These are phyloP conservation scores for Podila horticola DNA, from an alignment of 192 early-diverging fungal species.

Conservation along the genomic window DNA sequence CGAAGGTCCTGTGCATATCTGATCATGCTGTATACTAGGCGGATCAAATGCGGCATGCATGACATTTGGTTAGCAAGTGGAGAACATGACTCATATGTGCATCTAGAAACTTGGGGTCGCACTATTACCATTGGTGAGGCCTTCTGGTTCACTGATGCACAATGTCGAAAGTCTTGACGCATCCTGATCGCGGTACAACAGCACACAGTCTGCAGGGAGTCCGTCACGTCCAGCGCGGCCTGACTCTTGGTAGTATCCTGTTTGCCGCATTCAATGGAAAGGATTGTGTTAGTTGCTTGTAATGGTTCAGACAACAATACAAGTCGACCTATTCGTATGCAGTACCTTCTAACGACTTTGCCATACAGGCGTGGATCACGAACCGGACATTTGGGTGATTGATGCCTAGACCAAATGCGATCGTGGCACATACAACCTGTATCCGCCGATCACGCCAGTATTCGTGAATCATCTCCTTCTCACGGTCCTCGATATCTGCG, in stretches of 20 bases:
- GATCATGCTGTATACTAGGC: constrained; percentile 65
- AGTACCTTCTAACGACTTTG: constrained; percentile 67
- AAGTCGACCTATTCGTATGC: too few relatives aligned
- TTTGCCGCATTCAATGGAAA: neutral
- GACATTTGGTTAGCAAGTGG: neutral
- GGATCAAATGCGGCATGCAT: neutral
- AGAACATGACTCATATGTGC: neutral
- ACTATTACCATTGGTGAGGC: constrained; percentile 58
- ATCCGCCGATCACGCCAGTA: constrained; percentile 70
- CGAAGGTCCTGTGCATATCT: constrained; percentile 71
- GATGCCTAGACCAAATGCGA: constrained; percentile 83
- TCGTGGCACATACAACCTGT: constrained; percentile 80
- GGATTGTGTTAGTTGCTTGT: neutral
- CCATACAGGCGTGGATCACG: constrained; percentile 76
- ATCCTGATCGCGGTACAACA: constrained; percentile 75
- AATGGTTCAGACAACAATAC: too few relatives aligned
- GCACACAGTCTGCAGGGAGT: constrained; percentile 69
- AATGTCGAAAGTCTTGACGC: constrained; percentile 68
- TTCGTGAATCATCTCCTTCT: constrained; percentile 62
- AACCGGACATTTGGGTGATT: constrained; percentile 78
- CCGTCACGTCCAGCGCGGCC: constrained; percentile 83
- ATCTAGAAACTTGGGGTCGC: neutral
- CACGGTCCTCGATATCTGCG: constrained; percentile 66
- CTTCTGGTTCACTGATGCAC: constrained; percentile 68
- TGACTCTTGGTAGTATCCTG: constrained; percentile 78